Base-by-base conservation (phyloP, 768 basidiomycete genomes). In the Boletus pseudopeckii region DNA sequence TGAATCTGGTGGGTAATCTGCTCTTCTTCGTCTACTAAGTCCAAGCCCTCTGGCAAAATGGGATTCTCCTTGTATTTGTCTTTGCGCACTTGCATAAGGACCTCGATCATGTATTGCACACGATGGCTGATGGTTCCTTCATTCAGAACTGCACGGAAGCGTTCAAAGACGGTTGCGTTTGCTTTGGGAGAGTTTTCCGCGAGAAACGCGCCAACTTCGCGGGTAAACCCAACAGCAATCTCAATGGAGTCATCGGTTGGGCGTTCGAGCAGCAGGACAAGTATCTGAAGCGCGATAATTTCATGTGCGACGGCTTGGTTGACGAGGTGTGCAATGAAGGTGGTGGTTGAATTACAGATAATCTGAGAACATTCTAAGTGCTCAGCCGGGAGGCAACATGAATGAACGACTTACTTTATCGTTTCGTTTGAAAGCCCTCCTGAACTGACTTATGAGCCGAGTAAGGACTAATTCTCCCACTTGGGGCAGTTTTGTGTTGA, bases 11-110 rank as follows among this genome's bases (percentile, higher is more conserved):
- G 97, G 0, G 94, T 98, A 48, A 98, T 93, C 65, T 98, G 94
- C 61, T 98, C 97, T 15, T 98, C 97, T 66, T 98, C 96, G 58
- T 98, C 94, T 1, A 99, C 97, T 32, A 99, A 74, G 68, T 99
- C 97, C 65, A 99, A 70, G 1, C 96, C 97, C 64, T 98, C 97
- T 2, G 92, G 86, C 38, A 98, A 70, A 58, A 93, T 84, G 17
- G 95, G 95, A 69, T 99, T 98, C 67, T 98, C 97, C 79, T 98
- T 98, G 79, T 92, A 98, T 72, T 93, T 95, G 77, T 99, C 97
- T 76, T 97, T 98, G 61, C 97, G 80, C 8, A 97, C 92, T 73
- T 98, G 97, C 92, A 99, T 98, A 44, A 98, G 79, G 4, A 98
- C 97, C 74, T 98, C 97, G 61, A 99, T 92, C 97, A 98, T 98